Percentiles rank a stretch among this genome's conserved stretches.
phyloP scores from a whole-genome alignment of 805 yeast species.

The Priceomyces haplophilus region DNA sequence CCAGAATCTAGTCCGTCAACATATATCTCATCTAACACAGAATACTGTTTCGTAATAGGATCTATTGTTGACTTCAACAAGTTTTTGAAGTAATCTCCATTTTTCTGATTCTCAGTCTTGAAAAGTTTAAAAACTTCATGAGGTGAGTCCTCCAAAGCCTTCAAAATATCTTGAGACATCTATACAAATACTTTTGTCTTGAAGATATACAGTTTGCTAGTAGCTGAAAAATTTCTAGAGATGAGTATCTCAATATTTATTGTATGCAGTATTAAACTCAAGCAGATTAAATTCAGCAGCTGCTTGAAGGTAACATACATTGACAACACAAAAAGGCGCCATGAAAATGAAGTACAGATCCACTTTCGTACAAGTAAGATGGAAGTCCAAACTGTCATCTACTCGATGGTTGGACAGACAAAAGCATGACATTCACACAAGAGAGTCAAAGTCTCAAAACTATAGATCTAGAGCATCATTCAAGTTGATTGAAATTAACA shows the following conservation, averaged over 20 bases:
- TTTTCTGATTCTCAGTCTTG: slow-evolving; percentile 10
- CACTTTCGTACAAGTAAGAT: slow-evolving; percentile 2
- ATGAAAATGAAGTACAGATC: background rate
- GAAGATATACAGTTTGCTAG: background rate
- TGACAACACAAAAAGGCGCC: background rate
- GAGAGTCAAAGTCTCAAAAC: slow-evolving; percentile 61
- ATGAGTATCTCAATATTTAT: background rate
- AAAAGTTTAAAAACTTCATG: slow-evolving; percentile 22
- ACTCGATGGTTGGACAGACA: slow-evolving; percentile 76
- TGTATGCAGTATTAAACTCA: slow-evolving; percentile 9
- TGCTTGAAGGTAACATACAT: background rate
- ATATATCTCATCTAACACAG: slow-evolving; percentile 77
- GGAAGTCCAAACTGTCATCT: slow-evolving; percentile 44
- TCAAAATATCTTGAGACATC: slow-evolving; percentile 22
- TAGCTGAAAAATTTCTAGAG: background rate
- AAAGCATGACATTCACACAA: slow-evolving; percentile 57
- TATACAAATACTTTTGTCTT: background rate
- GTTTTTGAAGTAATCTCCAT: slow-evolving; percentile 21
- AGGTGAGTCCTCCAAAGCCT: slow-evolving; percentile 20
- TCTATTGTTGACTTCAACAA: slow-evolving; percentile 53
- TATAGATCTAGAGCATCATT: slow-evolving; percentile 87
- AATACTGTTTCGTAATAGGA: slow-evolving; percentile 50
- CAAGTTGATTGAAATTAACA: slow-evolving; percentile 74
- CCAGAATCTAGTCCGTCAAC: slow-evolving; percentile 84
- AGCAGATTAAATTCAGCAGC: background rate